phyloP scores from a whole-genome alignment of 768 basidiomycete species.

The Phaeolepiota aurea region DNA sequence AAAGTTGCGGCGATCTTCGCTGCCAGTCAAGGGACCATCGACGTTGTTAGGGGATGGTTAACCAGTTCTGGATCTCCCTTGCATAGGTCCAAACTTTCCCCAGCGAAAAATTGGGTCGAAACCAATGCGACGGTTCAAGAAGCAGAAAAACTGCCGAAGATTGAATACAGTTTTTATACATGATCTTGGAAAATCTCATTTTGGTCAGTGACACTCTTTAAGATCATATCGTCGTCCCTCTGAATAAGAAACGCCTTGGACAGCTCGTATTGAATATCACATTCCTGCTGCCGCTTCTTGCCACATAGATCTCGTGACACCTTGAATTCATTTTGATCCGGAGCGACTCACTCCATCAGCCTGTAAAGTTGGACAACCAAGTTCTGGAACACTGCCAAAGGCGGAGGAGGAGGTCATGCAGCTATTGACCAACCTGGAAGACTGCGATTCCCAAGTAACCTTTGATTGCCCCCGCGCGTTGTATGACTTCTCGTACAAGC shows the following conservation, averaged over 20 bases:
- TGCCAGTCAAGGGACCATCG: constrained; percentile 25
- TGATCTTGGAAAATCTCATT: constrained; percentile 22
- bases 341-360: constrained; percentile 4
- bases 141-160: constrained; percentile 29
- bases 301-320: constrained; percentile 30
- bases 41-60: constrained; percentile 32
- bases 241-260: background rate
- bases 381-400: constrained; percentile 16
- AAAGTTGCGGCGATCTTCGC: constrained; percentile 33
- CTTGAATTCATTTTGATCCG: constrained; percentile 28
- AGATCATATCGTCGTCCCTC: background rate
- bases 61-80: constrained; percentile 22
- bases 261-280: constrained; percentile 25
- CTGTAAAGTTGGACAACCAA: constrained; percentile 15
- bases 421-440: constrained; percentile 14
- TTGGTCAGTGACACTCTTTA: constrained; percentile 19
- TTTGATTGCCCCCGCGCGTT: constrained; percentile 30
- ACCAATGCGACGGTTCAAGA: constrained; percentile 30
- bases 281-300: constrained; percentile 24
- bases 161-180: constrained; percentile 37
- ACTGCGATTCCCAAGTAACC: constrained; percentile 24
- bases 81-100: constrained; percentile 21
- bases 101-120: constrained; percentile 26
- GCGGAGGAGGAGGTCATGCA: constrained; percentile 11
- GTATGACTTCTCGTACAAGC: constrained; percentile 24